These are phyloP conservation scores for Linum tenue DNA, from an alignment of 345 rosid species.

Conservation along the genomic window DNA sequence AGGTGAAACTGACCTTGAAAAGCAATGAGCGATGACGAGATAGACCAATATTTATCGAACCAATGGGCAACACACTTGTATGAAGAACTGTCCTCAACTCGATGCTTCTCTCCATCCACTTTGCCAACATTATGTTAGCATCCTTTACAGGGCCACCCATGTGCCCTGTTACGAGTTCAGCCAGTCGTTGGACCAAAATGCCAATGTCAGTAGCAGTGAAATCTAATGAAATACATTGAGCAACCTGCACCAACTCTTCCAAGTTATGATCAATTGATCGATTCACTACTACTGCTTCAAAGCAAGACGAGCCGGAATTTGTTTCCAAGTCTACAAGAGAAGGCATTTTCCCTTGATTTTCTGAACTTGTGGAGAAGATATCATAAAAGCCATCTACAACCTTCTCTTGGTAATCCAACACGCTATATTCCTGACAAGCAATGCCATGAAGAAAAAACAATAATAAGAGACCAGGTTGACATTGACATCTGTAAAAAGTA, in stretches of 20 bases:
- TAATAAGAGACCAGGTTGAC: too few species aligned
- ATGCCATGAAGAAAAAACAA: neutral
- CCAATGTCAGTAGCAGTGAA: constrained; percentile 55
- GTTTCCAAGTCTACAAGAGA: constrained; percentile 77
- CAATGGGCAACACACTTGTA: constrained; percentile 78
- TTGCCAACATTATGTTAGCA: constrained; percentile 68
- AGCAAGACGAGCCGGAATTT: constrained; percentile 51
- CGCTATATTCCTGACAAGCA: constrained; percentile 63
- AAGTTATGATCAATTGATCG: constrained; percentile 57
- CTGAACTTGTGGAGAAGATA: constrained; percentile 52
- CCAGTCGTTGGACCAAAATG: constrained; percentile 65
- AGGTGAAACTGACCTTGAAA: constrained; percentile 64
- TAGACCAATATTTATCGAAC: constrained; percentile 74
- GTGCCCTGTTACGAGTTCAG: constrained; percentile 90
- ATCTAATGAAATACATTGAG: constrained; percentile 68
- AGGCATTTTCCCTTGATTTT: constrained; percentile 66
- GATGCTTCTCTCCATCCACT: constrained; percentile 78
- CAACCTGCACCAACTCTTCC: constrained; percentile 76
- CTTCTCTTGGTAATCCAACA: constrained; percentile 90
- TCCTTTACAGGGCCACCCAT: constrained; percentile 97
- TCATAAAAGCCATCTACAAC: constrained; percentile 96
- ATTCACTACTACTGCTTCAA: constrained; percentile 81
- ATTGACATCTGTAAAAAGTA: too few species aligned
- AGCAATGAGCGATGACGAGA: constrained; percentile 96
- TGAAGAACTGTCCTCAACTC: constrained; percentile 73